Evolutionary conservation across 164 flowering plant species (phyloP), one percentile per base, ranked within the genome.

Genomic region (Tetrastigma voinierianum): DNA sequence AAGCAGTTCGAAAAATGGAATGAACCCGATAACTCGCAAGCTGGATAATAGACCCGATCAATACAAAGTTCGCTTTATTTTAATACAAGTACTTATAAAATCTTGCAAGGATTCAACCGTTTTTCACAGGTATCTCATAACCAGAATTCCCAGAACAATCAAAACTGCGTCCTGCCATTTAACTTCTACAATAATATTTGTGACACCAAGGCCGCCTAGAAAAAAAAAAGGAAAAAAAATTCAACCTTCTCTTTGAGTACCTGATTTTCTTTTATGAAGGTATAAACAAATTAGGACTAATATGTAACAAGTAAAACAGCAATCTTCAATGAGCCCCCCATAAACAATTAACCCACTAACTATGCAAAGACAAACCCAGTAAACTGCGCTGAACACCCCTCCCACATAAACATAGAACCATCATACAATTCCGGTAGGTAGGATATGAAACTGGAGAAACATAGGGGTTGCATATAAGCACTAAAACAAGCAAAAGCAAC

Each of bases 241-340:
- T 49, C n/a, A 18, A 46, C 66, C 40, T 32, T 7, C 40, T 25
- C 40, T 32, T 32, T 32, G 40, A 32, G 40, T 67, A 62, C 62
- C 54, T 59, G 44, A 46, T 75, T 67, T 59, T 75, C 67, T 66
- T 65, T 71, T 68, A 70, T 72, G 72, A 47, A 44, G 58, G 56
- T 70, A 67, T 63, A 47, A 64, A 69, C 48, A 68, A 32, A 74
- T 17, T 60, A 70, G 60, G 48, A 51, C 66, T 57, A 64, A n/a
- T 18, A 9, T 45, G 32, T 3, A 51, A 62, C 40, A 46, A 32
- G 40, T 7, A 32, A 7, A 32, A 32, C 40, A 32, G 2, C 40
- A 32, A 32, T 32, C 40, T 32, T 32, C 40, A 32, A 32, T 32
- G 40, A 32, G 40, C 40, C 40, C 40, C 40, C 17, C 51, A 49